These are phyloP conservation scores for Diutina siamensis DNA, from an alignment of 1,139 yeast species.

Conservation along the genomic window DNA sequence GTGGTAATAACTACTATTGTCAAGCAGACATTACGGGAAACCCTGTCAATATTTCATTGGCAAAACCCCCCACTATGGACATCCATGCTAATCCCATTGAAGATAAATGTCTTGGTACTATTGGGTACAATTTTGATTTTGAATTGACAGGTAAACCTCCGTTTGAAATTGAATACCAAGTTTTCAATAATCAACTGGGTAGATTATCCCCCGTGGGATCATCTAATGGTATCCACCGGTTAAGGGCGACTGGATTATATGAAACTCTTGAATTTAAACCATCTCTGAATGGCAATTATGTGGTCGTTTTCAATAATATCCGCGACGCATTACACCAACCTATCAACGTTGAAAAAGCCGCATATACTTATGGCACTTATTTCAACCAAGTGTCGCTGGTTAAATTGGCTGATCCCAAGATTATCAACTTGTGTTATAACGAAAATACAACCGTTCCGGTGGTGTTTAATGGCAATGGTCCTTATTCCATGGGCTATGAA, in stretches of 20 bases:
- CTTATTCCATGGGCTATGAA: conserved; percentile 54
- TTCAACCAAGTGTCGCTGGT: conserved; percentile 35
- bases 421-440: conserved; percentile 29
- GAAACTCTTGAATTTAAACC: conserved; percentile 56
- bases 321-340: conserved; percentile 45
- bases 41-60: conserved; percentile 15
- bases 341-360: conserved; percentile 20
- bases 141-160: conserved; percentile 76
- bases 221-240: conserved; percentile 2
- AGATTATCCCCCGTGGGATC: background rate
- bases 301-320: conserved; percentile 51
- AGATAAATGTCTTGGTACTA: conserved; percentile 87
- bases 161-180: conserved; percentile 51
- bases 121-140: conserved; percentile 63
- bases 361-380: conserved; percentile 38
- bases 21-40: conserved; percentile 37
- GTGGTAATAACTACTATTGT: conserved; percentile 51
- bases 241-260: conserved; percentile 17
- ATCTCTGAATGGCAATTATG: conserved; percentile 67
- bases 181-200: conserved; percentile 17
- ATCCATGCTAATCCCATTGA: conserved; percentile 50
- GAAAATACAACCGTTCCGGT: conserved; percentile 35
- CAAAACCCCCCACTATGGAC: conserved; percentile 37
- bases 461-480: conserved; percentile 63
- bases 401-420: conserved; percentile 10